Percentiles rank a stretch among this genome's conserved stretches.
These are phyloP conservation scores for Vanrija humicola DNA, from an alignment of 1,284 basidiomycete genomes.

Conservation along the genomic window DNA sequence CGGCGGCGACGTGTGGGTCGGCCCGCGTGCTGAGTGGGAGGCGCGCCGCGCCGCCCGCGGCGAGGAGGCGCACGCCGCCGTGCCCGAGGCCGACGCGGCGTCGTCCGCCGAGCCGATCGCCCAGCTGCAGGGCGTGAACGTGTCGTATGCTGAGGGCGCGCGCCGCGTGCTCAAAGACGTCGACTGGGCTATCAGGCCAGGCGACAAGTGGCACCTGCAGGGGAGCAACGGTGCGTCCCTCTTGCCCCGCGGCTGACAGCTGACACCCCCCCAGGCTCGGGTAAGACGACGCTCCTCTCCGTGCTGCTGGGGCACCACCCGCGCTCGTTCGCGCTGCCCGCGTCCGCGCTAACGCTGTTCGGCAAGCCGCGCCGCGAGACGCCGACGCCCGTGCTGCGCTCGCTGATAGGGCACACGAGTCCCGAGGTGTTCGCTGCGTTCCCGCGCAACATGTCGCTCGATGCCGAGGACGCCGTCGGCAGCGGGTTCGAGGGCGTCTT, in stretches of 20 bases:
- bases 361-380: conserved; percentile 62
- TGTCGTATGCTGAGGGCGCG: conserved; percentile 66
- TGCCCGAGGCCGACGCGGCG: conserved; percentile 51
- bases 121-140: conserved; percentile 62
- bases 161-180: conserved; percentile 64
- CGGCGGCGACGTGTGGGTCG: conserved; percentile 53
- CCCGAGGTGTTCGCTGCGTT: conserved; percentile 91
- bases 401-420: conserved; percentile 70
- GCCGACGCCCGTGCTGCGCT: conserved; percentile 58
- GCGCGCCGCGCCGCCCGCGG: conserved; percentile 51
- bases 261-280: conserved; percentile 62
- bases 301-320: conserved; percentile 92
- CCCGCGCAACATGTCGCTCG: conserved; percentile 67
- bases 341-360: conserved; percentile 62
- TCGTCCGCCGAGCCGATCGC: conserved; percentile 53
- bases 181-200: conserved; percentile 71
- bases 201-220: conserved; percentile 80
- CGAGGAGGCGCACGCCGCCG: conserved; percentile 50
- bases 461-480: conserved; percentile 70
- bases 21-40: conserved; percentile 51
- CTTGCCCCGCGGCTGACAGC: background rate
- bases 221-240: conserved; percentile 68
- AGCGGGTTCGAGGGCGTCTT: conserved; percentile 81
- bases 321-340: conserved; percentile 70
- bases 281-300: conserved; percentile 93